Evolutionary conservation across 495 filamentous ascomycete genomes (phyloP).

Genomic region (Cercophora sp.): DNA sequence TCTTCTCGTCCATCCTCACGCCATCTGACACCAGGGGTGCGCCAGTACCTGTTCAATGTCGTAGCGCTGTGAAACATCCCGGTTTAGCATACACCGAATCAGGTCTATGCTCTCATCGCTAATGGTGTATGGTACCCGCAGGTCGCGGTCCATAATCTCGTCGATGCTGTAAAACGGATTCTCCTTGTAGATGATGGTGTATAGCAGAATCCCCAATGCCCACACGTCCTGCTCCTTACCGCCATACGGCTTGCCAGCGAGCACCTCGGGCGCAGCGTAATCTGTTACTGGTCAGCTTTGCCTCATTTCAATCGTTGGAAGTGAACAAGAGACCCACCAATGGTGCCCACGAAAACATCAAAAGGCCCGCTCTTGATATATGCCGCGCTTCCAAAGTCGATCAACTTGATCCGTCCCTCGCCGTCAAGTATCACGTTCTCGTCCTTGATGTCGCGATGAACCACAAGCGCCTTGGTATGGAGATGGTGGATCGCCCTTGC

Average conservation of each 20-base stretch:
- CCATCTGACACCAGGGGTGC: conserved; percentile 69
- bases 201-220: conserved; percentile 95
- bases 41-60: conserved; percentile 80
- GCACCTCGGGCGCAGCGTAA: conserved; percentile 94
- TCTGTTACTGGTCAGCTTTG: conserved; percentile 53
- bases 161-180: conserved; percentile 99
- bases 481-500: conserved; percentile 85
- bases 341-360: conserved; percentile 98
- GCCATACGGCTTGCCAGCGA: conserved; percentile 88
- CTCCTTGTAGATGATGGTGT: conserved; percentile 98
- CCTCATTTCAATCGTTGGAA: not conserved
- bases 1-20: too few species aligned
- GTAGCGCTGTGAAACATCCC: conserved; percentile 76
- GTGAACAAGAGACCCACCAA: conserved; percentile 64
- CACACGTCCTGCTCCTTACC: conserved; percentile 98
- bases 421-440: conserved; percentile 96
- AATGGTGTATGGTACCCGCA: conserved; percentile 86
- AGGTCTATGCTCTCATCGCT: conserved; percentile 89
- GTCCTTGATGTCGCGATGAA: conserved; percentile 98
- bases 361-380: conserved; percentile 98
- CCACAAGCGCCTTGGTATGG: conserved; percentile 85
- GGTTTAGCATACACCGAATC: conserved; percentile 84
- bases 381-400: conserved; percentile 96
- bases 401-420: conserved; percentile 92
- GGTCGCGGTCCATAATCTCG: conserved; percentile 96